Conservation (phyloP, 2,329 filamentous ascomycete species). For the Microcyclospora tardicrescens region DNA sequence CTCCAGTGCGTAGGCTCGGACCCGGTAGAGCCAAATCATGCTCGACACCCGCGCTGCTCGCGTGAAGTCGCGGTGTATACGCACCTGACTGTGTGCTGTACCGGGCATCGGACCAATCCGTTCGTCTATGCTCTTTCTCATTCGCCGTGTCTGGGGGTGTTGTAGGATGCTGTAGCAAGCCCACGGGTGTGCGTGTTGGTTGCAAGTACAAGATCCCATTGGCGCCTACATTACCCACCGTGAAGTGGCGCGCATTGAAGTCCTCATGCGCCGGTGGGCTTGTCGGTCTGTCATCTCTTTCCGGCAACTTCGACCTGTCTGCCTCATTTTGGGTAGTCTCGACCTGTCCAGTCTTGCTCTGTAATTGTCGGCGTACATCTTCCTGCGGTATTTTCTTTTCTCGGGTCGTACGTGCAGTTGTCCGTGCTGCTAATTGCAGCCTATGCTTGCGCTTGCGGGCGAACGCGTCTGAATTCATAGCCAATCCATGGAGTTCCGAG, state of each 20-base stretch:
- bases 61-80: conserved; percentile 13
- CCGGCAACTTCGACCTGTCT: too few species aligned
- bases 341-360: too few species aligned
- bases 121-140: conserved; percentile 5
- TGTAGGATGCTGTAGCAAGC: conserved; percentile 13
- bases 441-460: too few species aligned
- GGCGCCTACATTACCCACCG: conserved; percentile 34
- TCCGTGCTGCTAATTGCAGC: too few species aligned
- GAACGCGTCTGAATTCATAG: too few species aligned
- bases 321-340: too few species aligned
- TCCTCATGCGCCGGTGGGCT: too few species aligned
- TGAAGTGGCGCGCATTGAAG: conserved; percentile 27
- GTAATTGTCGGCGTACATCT: too few species aligned
- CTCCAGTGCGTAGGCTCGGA: conserved; percentile 12
- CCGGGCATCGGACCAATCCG: conserved; percentile 6
- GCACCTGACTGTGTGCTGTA: conserved; percentile 12
- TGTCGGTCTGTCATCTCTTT: too few species aligned
- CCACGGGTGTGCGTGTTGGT: conserved; percentile 20
- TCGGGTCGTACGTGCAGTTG: too few species aligned
- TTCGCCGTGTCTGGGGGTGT: conserved; percentile 18
- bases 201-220: conserved; percentile 36
- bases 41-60: conserved; percentile 2
- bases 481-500: too few species aligned
- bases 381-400: too few species aligned
- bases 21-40: conserved; percentile 10